Base-by-base conservation (phyloP, 768 basidiomycete species). In the Mycena venus region DNA sequence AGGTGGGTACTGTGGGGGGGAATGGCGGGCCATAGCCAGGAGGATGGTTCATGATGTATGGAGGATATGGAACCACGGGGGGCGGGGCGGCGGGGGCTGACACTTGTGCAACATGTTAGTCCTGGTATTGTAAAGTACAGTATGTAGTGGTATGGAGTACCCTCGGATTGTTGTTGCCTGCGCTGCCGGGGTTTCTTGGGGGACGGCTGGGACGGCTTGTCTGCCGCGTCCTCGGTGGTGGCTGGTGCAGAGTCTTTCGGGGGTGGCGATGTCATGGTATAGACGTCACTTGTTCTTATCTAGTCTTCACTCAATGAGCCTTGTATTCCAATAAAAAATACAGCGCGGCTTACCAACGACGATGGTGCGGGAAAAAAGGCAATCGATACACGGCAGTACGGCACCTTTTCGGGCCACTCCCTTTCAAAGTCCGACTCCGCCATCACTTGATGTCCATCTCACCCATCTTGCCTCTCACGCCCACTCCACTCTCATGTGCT, bases 1-100 rank as follows among this genome's bases (percentile, higher is more conserved):
- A 34, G 82, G 64, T 60, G 82, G 84, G 62, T 82, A 75, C 67
- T 70, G 71, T 56, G 70, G n/a, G 67, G 42, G 76, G 73, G 49
- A 78, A 78, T 14, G 86, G 85, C 68, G 92, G 87, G 72, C 90
- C 89, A 78, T 94, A 95, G 36, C 63, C 64, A 1, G 38, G 38
- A 27, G 72, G 89, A 84, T 65, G 91, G 91, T 94, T 95, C 93
- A 94, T 94, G 81, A 91, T 86, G 78, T 89, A 91, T 11, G 89
- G 86, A 40, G 90, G 90, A 81, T 91, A 92, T 19, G 90, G 88
- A 78, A 59, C 89, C 90, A 74, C 89, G 87, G 70, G 84, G 83
- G 81, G 63, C 31, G 74, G 56, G 10, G 36, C 34, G 27, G 67
- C 76, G n/a, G n/a, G n/a, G n/a, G n/a, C n/a, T n/a, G n/a, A n/a